A percentile compares a stretch with the other conserved stretches of the same genome.
Evolutionary conservation across 768 basidiomycete genomes (phyloP).

Genomic region (Tephrocybe sp.): DNA sequence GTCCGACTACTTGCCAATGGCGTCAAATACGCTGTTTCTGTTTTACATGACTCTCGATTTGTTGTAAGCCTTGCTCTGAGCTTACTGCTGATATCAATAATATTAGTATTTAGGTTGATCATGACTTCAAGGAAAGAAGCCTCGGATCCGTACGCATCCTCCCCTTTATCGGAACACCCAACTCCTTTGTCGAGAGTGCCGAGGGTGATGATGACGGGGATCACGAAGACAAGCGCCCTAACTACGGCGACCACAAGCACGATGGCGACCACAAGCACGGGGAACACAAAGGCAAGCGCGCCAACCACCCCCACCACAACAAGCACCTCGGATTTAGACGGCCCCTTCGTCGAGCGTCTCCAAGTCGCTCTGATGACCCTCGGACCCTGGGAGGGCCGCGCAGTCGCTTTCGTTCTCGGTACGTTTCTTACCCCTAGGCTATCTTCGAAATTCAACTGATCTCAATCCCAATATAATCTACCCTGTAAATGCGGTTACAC

Average conservation of each 20-base stretch:
- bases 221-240: constrained; percentile 17
- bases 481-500: no score
- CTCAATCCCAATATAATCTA: not conserved
- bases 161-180: constrained; percentile 30
- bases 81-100: no score
- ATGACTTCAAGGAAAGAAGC: constrained; percentile 41
- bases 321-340: constrained; percentile 24
- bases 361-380: constrained; percentile 66
- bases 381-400: constrained; percentile 82
- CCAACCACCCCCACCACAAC: constrained; percentile 21
- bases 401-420: constrained; percentile 83
- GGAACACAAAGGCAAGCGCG: not conserved
- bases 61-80: no score
- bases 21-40: no score
- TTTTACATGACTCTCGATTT: no score
- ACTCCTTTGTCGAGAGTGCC: constrained; percentile 14
- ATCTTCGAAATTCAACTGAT: not conserved
- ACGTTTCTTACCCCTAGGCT: constrained; percentile 10
- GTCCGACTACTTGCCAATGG: no score
- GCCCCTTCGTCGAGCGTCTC: constrained; percentile 59
- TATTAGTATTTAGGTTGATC: no score
- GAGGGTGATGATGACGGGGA: not conserved
- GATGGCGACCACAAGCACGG: no score
- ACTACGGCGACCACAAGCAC: constrained; percentile 17
- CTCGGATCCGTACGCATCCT: constrained; percentile 27